Evolutionary conservation across 202 grass and related monocot genomes (phyloP).

Genomic region (Hordeum pubiflorum): DNA sequence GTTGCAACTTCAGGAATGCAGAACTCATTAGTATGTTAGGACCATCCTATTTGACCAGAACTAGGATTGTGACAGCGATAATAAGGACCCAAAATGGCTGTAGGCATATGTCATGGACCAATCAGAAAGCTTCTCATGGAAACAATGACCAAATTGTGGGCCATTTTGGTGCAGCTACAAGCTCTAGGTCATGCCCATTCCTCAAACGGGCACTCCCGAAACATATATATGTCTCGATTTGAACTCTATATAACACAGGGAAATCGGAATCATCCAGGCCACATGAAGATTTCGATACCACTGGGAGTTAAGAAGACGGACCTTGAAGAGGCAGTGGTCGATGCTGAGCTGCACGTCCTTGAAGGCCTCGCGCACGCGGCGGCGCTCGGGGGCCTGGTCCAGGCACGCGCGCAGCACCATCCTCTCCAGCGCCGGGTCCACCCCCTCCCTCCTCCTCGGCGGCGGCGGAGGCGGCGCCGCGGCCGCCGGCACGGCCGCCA

Average conservation of each 20-base stretch:
- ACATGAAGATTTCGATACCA: neutral
- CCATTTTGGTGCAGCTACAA: neutral
- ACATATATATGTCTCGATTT: neutral
- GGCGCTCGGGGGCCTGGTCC: conserved; percentile 66
- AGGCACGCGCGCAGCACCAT: conserved; percentile 53
- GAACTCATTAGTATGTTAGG: neutral
- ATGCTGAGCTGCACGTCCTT: conserved; percentile 73
- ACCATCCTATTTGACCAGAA: neutral
- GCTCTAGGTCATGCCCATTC: neutral
- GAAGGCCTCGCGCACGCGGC: conserved; percentile 71
- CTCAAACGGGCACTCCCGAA: neutral
- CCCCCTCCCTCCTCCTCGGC: conserved; percentile 49
- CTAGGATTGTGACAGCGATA: neutral
- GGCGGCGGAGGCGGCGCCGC: conserved; percentile 4
- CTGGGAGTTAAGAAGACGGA: neutral
- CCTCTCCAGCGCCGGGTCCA: conserved; percentile 61
- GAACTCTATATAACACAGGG: neutral
- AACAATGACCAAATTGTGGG: neutral
- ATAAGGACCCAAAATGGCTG: conserved; percentile 1
- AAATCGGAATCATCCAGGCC: neutral
- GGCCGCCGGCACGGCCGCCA: neutral
- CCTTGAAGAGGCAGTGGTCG: conserved; percentile 92
- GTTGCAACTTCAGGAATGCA: neutral
- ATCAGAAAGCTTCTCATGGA: neutral
- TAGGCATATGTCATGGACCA: neutral